Base-by-base conservation (phyloP, 495 filamentous ascomycete genomes). In the Trichoderma gamsii region DNA sequence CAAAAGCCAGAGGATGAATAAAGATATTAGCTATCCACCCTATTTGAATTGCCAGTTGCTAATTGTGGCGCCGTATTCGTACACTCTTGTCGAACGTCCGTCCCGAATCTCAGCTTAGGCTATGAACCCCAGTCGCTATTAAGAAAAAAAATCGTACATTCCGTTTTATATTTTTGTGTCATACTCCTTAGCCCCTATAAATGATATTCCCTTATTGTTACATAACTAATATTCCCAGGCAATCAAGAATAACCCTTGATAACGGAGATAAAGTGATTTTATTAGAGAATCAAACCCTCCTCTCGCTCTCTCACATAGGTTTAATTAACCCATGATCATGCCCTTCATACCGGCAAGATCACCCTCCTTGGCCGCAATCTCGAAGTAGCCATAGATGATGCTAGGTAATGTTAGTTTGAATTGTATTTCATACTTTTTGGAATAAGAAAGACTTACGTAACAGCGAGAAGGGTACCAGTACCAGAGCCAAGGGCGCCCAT, bases 301-400 rank as follows among this genome's bases (percentile, higher is more conserved):
- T 25, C 56, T 32, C 35, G 35, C 29, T 23, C 56, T 7, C 11
- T 23, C 25, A 29, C 3, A 32, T 35, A 25, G 56, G 9, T 46
- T 18, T 25, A 13, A n/a, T 79, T 82, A 86, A 70, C 84, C 84
- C 84, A 86, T 86, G 67, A 95, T 87, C 84, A 93, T 92, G 32
- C 93, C 93, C 82, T 95, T 96, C 79, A 97, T 87, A 69, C 92
- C 92, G 63, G 87, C 85, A 74, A 97, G 89, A 76, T 97, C 96
- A 69, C 95, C 95, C 80, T 99, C 96, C 77, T 97, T 97, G 72
- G 96, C 96, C 29, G 96, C 96, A 74, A 98, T 98, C 78, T 99
- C 96, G 74, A 99, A 98, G 81, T 98, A 98, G 69, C 92, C 90
- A 77, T 98, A 98, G 80, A 98, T 98, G 76, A 98, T 98, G 41